phyloP scores from a whole-genome alignment of 176 grass and related monocot genomes.

The Ampelocalamus luodianensis region DNA sequence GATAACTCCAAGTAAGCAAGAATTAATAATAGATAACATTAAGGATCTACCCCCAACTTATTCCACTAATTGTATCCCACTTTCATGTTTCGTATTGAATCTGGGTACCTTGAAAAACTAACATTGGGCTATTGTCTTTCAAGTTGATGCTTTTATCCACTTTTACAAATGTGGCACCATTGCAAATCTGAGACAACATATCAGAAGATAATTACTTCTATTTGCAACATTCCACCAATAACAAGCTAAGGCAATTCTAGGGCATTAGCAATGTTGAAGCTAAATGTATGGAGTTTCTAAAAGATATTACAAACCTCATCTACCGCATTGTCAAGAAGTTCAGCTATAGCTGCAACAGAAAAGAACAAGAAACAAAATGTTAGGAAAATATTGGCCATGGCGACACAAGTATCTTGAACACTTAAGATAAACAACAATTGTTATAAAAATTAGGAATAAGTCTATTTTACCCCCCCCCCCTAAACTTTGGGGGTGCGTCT shows the following conservation, averaged over 20 bases:
- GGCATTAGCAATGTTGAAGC: neutral
- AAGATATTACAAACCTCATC: conserved; percentile 75
- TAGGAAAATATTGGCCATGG: conserved; percentile 20
- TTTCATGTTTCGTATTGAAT: neutral
- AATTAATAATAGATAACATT: conserved; percentile 4
- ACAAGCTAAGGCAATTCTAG: neutral
- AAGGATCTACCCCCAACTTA: neutral
- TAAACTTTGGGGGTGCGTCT: too few relatives aligned
- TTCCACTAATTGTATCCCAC: conserved; percentile 12
- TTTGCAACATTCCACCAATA: conserved; percentile 1
- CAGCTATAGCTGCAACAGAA: conserved; percentile 78
- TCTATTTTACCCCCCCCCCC: too few relatives aligned
- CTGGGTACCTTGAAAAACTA: conserved; percentile 89
- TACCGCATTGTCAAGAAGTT: conserved; percentile 97
- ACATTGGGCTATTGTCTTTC: conserved; percentile 83
- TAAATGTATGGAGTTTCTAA: conserved; percentile 1
- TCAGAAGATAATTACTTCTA: conserved; percentile 30
- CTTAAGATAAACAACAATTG: neutral
- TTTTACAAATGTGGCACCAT: conserved; percentile 89
- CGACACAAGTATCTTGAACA: neutral
- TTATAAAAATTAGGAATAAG: conserved; percentile 33
- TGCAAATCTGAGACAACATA: conserved; percentile 66
- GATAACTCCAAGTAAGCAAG: neutral
- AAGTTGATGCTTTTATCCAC: conserved; percentile 77
- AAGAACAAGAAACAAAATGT: conserved; percentile 33